phyloP scores from a whole-genome alignment of 352 stramenopile species.

The Thalassiosira sp. region DNA sequence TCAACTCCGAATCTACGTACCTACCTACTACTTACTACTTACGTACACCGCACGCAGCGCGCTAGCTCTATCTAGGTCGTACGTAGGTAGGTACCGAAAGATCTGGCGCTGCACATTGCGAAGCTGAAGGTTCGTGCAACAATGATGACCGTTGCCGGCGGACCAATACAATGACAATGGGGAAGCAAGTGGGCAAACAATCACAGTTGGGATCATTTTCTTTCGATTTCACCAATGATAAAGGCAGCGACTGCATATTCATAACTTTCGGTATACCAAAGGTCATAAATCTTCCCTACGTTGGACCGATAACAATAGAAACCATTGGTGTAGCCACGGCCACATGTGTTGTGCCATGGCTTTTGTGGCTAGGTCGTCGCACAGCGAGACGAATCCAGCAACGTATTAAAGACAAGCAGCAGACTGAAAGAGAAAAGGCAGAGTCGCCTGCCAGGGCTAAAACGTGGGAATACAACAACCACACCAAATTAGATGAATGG shows the following conservation, averaged over 20 bases:
- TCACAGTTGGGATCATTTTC: neutral
- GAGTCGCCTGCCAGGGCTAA: constrained; percentile 20
- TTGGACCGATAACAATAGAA: constrained; percentile 3
- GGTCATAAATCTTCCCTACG: constrained; percentile 10
- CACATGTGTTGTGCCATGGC: neutral
- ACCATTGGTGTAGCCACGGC: neutral
- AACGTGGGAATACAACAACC: constrained; percentile 6
- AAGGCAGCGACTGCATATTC: constrained; percentile 7
- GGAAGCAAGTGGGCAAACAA: neutral
- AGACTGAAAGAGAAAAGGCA: neutral
- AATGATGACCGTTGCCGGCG: too few species aligned
- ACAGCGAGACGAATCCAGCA: constrained; percentile 6
- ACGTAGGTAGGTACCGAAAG: too few species aligned
- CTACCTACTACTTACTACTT: too few species aligned
- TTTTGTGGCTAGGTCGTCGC: constrained; percentile 6
- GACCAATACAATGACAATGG: constrained; percentile 12
- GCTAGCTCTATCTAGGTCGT: too few species aligned
- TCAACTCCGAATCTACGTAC: too few species aligned
- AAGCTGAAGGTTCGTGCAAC: too few species aligned
- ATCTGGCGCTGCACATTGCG: too few species aligned
- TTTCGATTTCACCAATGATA: constrained; percentile 2
- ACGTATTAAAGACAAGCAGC: neutral
- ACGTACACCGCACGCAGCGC: too few species aligned
- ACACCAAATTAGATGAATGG: constrained; percentile 16
- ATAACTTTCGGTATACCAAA: constrained; percentile 15